Base-by-base conservation (phyloP, 2,329 filamentous ascomycete genomes). In the Trichoderma sp. region DNA sequence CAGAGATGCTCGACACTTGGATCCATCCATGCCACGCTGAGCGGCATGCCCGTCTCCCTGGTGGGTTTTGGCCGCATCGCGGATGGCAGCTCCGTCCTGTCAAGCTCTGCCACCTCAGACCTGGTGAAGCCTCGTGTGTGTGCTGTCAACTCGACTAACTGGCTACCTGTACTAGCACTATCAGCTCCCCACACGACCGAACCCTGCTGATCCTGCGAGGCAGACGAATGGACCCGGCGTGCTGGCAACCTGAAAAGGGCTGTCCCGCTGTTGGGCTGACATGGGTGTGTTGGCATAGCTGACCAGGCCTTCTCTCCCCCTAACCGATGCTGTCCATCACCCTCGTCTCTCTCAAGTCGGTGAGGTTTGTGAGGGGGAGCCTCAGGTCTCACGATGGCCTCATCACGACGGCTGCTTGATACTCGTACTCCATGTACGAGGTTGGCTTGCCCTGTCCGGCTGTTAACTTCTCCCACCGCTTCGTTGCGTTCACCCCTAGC, bases 181-280 rank as follows among this genome's bases (percentile, higher is more conserved):
- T 74, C 71, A 74, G 71, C 71, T 74, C 62, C 63, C 63, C 63
- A 60, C 72, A 67, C 35, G 38, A 50, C 53, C 53, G 53, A 67
- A 75, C 72, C 72, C 72, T 75, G 72, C 72, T 75, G 72, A 75
- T 75, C 72, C 72, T 75, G 72, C 72, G 64, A 75, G 72, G 72
- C 72, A 75, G 53, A 75, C 50, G 64, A 75, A 75, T 66, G 72
- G 72, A 75, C 72, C 72, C 72, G 64, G n/a, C 72, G 64, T 75
- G 72, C 64, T 75, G 72, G 72, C 64, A 68, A 75, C 72, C 63
- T 65, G 64, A 75, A 75, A 75, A 75, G 50, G 72, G 72, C 71
- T 67, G 62, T 74, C 71, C 71, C 71, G 71, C 63, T 74, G 62
- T 74, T 74, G 71, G 71, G 71, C 63, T 67, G 72, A 75, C 72